Evolutionary conservation across 192 early-diverging fungal species (phyloP).

Genomic region (Mortierella alpina): DNA sequence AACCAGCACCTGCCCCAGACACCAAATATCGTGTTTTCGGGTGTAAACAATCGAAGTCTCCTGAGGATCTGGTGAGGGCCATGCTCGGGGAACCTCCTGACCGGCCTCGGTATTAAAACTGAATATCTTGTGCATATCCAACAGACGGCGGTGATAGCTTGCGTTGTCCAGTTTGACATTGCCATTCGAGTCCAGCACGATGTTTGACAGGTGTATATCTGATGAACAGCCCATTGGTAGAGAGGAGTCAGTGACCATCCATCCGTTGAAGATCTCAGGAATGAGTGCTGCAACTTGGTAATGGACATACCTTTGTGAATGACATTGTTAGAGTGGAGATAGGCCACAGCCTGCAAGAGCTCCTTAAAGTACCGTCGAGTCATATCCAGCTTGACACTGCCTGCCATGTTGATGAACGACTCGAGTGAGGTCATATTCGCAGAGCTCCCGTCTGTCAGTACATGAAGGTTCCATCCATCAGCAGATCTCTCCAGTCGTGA

Average conservation of each 20-base stretch:
- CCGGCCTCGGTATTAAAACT: conserved; percentile 31
- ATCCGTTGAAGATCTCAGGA: no score
- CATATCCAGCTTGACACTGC: conserved; percentile 63
- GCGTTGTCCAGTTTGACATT: conserved; percentile 73
- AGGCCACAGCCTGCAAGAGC: conserved; percentile 69
- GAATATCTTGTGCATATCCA: conserved; percentile 52
- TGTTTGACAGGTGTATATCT: conserved; percentile 59
- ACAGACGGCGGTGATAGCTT: conserved; percentile 70
- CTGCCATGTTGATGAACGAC: conserved; percentile 74
- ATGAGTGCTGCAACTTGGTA: neutral
- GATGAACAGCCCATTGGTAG: neutral
- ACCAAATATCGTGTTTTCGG: conserved; percentile 83
- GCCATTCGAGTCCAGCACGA: conserved; percentile 56
- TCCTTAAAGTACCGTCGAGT: conserved; percentile 75
- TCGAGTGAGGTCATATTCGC: conserved; percentile 65
- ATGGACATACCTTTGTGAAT: conserved; percentile 67
- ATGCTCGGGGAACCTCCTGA: conserved; percentile 24
- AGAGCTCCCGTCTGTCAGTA: conserved; percentile 63
- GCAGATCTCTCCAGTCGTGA: conserved; percentile 59
- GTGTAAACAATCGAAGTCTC: conserved; percentile 71
- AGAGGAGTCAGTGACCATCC: neutral
- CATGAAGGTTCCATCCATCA: conserved; percentile 57
- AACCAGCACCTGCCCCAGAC: conserved; percentile 70
- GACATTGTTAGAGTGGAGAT: conserved; percentile 74
- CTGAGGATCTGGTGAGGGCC: conserved; percentile 70